These are phyloP conservation scores for Phoenix roebelenii DNA, from an alignment of 176 grass and related monocot genomes.

Conservation along the genomic window DNA sequence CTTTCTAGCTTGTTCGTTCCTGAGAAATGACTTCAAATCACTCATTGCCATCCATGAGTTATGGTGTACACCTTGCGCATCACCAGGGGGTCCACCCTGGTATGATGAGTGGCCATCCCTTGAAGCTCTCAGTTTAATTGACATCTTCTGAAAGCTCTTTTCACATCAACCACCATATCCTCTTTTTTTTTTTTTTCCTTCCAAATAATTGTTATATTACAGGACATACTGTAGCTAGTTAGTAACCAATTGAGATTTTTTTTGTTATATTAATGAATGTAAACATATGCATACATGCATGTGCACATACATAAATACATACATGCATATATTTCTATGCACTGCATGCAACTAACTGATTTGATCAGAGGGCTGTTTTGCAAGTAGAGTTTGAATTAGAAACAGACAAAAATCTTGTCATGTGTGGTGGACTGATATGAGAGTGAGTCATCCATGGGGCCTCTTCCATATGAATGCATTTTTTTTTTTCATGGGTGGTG, in stretches of 20 bases:
- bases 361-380: conserved; percentile 21
- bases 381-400: no score
- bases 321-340: conserved; percentile 31
- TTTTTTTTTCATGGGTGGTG: not conserved
- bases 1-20: conserved; percentile 10
- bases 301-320: conserved; percentile 23
- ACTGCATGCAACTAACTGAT: conserved; percentile 17
- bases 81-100: conserved; percentile 5
- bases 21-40: conserved; percentile 3
- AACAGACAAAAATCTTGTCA: not conserved
- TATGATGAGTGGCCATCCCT: conserved; percentile 22
- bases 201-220: no score
- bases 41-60: conserved; percentile 10
- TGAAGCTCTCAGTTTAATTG: conserved; percentile 13
- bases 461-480: not conserved
- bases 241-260: no score
- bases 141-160: no score
- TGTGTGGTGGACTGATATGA: not conserved
- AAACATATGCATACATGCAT: not conserved
- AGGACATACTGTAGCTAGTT: no score
- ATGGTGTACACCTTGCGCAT: not conserved
- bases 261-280: not conserved
- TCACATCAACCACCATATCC: no score
- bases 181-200: no score
- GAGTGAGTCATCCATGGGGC: not conserved